phyloP scores from a whole-genome alignment of 345 rosid species.

The Toxicodendron radicans region DNA sequence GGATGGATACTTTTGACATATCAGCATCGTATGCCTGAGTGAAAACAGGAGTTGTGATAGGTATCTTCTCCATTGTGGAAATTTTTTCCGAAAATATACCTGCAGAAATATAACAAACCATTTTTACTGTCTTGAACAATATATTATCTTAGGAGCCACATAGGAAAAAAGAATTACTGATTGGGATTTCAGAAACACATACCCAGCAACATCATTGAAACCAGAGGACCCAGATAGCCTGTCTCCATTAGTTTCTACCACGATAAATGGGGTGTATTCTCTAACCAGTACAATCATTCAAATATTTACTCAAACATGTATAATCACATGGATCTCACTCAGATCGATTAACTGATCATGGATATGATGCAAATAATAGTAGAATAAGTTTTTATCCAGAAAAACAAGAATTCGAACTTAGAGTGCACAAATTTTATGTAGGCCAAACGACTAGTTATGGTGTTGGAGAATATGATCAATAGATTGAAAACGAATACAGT shows the following conservation, averaged over 20 bases:
- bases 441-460: too few species aligned
- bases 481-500: not conserved
- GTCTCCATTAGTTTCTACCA: constrained; percentile 81
- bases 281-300: constrained; percentile 55
- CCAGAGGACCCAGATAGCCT: constrained; percentile 72
- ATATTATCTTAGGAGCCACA: too few species aligned
- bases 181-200: not conserved
- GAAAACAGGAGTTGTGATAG: constrained; percentile 79
- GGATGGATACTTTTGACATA: constrained; percentile 61
- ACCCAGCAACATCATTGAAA: constrained; percentile 78
- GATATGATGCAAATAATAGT: too few species aligned
- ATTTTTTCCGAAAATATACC: too few species aligned
- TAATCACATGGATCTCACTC: too few species aligned
- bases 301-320: not conserved
- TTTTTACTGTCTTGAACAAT: too few species aligned
- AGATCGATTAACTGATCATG: not conserved
- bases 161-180: too few species aligned
- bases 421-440: not conserved
- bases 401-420: not conserved
- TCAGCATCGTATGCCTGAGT: constrained; percentile 61
- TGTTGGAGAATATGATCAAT: not conserved
- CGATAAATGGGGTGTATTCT: constrained; percentile 58
- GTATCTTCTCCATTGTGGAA: constrained; percentile 56
- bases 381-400: too few species aligned
- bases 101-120: too few species aligned